Evolutionary conservation across 2,329 filamentous ascomycete species (phyloP).

Genomic region (Alternaria metachromatica): DNA sequence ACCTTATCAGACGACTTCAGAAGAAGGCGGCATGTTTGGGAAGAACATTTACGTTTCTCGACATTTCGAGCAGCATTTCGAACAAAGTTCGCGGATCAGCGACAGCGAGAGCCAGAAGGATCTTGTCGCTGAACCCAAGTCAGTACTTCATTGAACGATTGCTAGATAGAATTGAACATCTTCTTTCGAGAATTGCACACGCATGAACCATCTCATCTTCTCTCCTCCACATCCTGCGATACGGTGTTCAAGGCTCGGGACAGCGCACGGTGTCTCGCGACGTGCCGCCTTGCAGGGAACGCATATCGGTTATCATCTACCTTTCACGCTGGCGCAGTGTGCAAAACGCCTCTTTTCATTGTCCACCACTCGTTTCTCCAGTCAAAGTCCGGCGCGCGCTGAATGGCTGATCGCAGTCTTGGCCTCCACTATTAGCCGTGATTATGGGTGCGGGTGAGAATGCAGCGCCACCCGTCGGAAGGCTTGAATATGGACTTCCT

Average conservation of each 20-base stretch:
- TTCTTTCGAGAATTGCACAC: not conserved
- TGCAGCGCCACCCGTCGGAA: not conserved
- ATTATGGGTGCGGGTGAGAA: not conserved
- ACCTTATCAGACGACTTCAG: slow-evolving; percentile 9
- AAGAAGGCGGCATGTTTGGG: slow-evolving; percentile 9
- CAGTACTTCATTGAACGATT: not conserved
- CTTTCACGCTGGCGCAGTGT: not conserved
- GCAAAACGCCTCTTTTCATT: not conserved
- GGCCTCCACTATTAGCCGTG: not conserved
- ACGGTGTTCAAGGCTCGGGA: too few relatives aligned
- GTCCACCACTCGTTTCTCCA: not conserved
- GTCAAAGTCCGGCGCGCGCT: not conserved
- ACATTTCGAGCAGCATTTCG: slow-evolving; percentile 6
- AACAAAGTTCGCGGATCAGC: not conserved
- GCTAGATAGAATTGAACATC: not conserved
- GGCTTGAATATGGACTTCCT: not conserved
- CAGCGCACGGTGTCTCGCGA: not conserved
- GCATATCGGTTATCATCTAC: not conserved
- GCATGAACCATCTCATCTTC: not conserved
- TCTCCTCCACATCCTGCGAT: not conserved
- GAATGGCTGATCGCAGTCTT: not conserved
- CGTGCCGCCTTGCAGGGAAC: not conserved
- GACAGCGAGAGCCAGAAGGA: slow-evolving; percentile 12
- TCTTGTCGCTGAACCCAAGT: not conserved
- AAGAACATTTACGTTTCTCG: slow-evolving; percentile 11